Evolutionary conservation across 2,329 filamentous ascomycete genomes (phyloP).

Genomic region (Alternaria sp.): DNA sequence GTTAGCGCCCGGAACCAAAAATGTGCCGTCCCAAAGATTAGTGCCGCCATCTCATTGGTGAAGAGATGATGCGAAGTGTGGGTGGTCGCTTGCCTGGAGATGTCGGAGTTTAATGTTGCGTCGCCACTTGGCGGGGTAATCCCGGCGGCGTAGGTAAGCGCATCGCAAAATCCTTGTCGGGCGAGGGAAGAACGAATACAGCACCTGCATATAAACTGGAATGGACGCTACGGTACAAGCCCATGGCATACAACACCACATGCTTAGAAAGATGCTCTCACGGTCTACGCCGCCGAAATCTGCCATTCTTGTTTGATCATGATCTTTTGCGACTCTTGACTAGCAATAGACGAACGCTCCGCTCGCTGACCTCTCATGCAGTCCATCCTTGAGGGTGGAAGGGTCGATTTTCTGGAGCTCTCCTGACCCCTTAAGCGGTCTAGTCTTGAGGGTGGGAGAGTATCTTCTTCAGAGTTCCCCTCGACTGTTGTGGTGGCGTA

Average conservation of each 20-base stretch:
- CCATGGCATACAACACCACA: background rate
- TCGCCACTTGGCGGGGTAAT: constrained; percentile 6
- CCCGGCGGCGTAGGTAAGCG: background rate
- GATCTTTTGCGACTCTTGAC: constrained; percentile 3
- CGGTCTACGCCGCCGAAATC: background rate
- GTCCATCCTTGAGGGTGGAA: background rate
- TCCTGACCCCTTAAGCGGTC: background rate
- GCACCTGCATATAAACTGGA: background rate
- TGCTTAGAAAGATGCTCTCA: background rate
- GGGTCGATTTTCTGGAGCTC: background rate
- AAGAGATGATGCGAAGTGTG: background rate
- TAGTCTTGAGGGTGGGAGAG: background rate
- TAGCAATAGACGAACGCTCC: constrained; percentile 5
- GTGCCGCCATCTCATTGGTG: background rate
- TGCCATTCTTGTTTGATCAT: constrained; percentile 4
- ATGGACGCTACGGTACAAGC: background rate
- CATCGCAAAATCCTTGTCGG: background rate
- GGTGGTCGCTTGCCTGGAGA: constrained; percentile 2
- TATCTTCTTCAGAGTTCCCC: background rate
- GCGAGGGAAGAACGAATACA: background rate
- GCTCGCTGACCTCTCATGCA: background rate
- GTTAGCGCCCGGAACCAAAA: background rate
- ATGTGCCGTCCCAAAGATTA: background rate
- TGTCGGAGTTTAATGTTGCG: background rate
- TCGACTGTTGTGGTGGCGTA: background rate